Evolutionary conservation across 768 basidiomycete genomes (phyloP).

Genomic region (Amanita exitialis): DNA sequence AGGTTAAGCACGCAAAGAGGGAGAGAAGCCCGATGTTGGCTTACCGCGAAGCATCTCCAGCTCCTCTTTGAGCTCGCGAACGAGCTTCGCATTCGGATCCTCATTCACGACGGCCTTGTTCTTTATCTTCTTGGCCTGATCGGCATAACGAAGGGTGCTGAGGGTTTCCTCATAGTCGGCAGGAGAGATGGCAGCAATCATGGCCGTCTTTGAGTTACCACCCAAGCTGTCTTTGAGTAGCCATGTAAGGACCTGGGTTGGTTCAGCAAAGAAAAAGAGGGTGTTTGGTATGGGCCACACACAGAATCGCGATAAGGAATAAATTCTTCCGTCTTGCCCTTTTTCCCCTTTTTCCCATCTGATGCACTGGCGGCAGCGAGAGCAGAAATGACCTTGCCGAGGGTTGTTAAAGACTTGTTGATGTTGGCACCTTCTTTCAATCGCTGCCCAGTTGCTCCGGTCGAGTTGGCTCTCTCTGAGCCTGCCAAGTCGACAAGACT

Average conservation of each 20-base stretch:
- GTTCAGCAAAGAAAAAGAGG: not conserved
- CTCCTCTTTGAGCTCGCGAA: conserved; percentile 98
- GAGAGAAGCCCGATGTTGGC: conserved; percentile 20
- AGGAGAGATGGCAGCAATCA: conserved; percentile 99
- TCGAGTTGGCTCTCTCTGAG: conserved; percentile 94
- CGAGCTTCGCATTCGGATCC: conserved; percentile 98
- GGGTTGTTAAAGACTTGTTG: conserved; percentile 95
- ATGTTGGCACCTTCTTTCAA: conserved; percentile 98
- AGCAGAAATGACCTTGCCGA: conserved; percentile 94
- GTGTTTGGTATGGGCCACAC: conserved; percentile 18
- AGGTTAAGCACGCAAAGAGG: conserved; percentile 9
- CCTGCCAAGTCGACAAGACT: conserved; percentile 95
- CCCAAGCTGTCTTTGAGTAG: conserved; percentile 95
- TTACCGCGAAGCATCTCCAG: conserved; percentile 82
- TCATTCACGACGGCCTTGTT: conserved; percentile 99
- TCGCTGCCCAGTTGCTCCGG: conserved; percentile 92
- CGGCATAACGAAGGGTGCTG: conserved; percentile 94
- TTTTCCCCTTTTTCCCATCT: conserved; percentile 77
- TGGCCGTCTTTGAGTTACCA: conserved; percentile 95
- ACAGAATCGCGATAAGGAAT: conserved; percentile 97
- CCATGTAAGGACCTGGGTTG: conserved; percentile 84
- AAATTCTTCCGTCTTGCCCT: conserved; percentile 85
- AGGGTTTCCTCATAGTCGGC: conserved; percentile 98
- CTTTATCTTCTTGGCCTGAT: conserved; percentile 99
- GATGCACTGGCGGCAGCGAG: conserved; percentile 65